These are phyloP conservation scores for Cnidoscolus chayamansa DNA, from an alignment of 441 rosid genomes.

Conservation along the genomic window DNA sequence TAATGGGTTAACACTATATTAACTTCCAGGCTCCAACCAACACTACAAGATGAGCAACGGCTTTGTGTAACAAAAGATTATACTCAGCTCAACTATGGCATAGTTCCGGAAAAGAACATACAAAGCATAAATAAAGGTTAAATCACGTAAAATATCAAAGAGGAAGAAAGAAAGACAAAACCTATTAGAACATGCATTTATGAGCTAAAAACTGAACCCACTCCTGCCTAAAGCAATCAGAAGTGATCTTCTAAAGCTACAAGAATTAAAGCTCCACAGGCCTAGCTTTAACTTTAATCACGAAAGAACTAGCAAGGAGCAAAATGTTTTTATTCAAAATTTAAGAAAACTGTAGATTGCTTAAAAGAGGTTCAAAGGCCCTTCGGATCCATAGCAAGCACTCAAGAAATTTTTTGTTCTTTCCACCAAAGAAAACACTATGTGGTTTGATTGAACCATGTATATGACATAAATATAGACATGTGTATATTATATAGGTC, in stretches of 20 bases:
- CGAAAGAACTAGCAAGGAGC: not conserved
- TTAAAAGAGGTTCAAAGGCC: not conserved
- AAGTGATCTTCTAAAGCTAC: too few relatives aligned
- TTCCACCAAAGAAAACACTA: not conserved
- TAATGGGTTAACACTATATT: not conserved
- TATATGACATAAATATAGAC: not conserved
- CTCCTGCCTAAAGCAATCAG: too few relatives aligned
- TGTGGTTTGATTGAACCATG: too few relatives aligned
- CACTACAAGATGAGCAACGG: not conserved
- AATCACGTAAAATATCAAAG: too few relatives aligned
- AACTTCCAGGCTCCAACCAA: not conserved
- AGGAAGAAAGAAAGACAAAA: too few relatives aligned
- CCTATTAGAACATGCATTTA: too few relatives aligned
- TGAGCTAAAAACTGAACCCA: too few relatives aligned
- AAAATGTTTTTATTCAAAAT: not conserved
- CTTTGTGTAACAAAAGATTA: not conserved
- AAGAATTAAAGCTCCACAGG: too few relatives aligned
- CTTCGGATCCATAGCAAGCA: conserved; percentile 7
- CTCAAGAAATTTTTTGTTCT: not conserved
- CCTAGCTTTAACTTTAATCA: too few relatives aligned
- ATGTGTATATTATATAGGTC: not conserved
- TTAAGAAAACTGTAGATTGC: not conserved
- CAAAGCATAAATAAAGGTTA: too few relatives aligned
- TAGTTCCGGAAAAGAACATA: too few relatives aligned
- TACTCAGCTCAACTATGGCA: too few relatives aligned